A percentile compares a stretch with the other conserved stretches of the same genome.
Evolutionary conservation across 371 early-diverging fungal genomes (phyloP).

Genomic region (Dentiscutata heterogama): DNA sequence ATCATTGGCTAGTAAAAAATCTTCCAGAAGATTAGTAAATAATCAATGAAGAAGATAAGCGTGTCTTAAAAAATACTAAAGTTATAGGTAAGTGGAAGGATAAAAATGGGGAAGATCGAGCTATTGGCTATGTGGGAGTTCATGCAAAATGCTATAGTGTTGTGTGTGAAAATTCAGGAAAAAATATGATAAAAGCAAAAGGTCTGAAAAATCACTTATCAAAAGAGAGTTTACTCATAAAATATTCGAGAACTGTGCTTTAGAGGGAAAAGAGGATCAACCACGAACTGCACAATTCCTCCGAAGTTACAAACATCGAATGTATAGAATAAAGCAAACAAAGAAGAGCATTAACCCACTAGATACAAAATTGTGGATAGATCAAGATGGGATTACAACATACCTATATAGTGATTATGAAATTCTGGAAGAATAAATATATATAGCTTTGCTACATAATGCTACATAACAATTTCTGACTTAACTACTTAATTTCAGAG

Average conservation of each 20-base stretch:
- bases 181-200: conserved; percentile 37
- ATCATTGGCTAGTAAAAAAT: no score
- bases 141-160: conserved; percentile 26
- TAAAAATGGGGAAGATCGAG: conserved; percentile 22
- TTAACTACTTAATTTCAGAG: no score
- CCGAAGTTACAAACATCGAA: no score
- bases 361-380: not conserved
- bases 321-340: conserved; percentile 28
- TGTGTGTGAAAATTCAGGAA: conserved; percentile 2
- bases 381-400: not conserved
- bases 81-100: conserved; percentile 43
- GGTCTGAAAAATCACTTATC: conserved; percentile 38
- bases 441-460: not conserved
- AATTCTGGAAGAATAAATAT: not conserved
- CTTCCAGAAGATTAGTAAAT: conserved; percentile 30
- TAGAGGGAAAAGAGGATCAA: no score
- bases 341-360: conserved; percentile 19
- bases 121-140: not conserved
- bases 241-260: no score
- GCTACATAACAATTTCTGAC: no score
- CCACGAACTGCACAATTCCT: no score
- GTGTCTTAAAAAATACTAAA: conserved; percentile 38
- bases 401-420: conserved; percentile 11
- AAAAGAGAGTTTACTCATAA: conserved; percentile 42
- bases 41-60: not conserved